phyloP scores from a whole-genome alignment of 2,329 filamentous ascomycete genomes.

The Xylariaceae sp. region DNA sequence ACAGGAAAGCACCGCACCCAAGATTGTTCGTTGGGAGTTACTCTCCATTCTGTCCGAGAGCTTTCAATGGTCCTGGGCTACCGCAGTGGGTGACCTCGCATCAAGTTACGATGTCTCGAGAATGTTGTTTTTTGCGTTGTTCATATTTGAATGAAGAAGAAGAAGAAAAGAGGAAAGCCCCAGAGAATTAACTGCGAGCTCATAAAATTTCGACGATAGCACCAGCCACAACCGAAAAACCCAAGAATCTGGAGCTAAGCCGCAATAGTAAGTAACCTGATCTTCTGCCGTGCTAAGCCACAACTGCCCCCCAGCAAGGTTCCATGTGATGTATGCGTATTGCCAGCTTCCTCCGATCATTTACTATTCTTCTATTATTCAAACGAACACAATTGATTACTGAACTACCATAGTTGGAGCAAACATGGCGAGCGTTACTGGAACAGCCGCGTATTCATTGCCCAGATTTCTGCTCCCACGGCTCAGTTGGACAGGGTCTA shows the following conservation, averaged over 20 bases:
- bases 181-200: conserved; percentile 17
- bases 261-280: too few relatives aligned
- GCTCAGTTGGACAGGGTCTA: conserved; percentile 56
- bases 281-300: too few relatives aligned
- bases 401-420: neutral
- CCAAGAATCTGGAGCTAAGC: too few relatives aligned
- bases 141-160: conserved; percentile 46
- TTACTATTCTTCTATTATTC: neutral
- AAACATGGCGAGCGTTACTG: conserved; percentile 38
- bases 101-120: conserved; percentile 50
- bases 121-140: conserved; percentile 58
- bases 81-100: conserved; percentile 53
- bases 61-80: conserved; percentile 56
- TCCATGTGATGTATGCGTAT: neutral
- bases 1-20: conserved; percentile 63
- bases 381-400: neutral
- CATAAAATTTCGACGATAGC: neutral
- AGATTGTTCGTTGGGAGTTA: conserved; percentile 59
- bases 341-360: neutral
- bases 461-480: conserved; percentile 62
- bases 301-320: neutral
- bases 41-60: conserved; percentile 59
- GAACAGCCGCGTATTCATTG: conserved; percentile 47
- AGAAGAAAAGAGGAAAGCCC: conserved; percentile 34
- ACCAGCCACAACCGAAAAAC: conserved; percentile 31